phyloP scores from a whole-genome alignment of 2,329 filamentous ascomycete species.

The Magnaporthiopsis poae region DNA sequence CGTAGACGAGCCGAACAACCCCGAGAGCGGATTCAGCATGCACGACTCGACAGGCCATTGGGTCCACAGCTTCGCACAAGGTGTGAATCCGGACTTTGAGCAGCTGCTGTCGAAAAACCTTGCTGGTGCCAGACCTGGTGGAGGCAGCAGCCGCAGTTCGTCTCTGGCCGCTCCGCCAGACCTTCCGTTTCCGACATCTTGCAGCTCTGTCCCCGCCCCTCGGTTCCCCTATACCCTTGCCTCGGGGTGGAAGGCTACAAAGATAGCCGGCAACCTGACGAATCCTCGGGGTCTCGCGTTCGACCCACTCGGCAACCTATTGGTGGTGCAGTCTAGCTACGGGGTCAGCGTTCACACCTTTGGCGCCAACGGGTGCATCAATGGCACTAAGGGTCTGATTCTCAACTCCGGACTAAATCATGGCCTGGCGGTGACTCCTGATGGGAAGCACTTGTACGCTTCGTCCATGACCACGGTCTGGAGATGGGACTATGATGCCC shows the following conservation, averaged over 20 bases:
- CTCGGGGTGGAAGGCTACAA: conserved; percentile 24
- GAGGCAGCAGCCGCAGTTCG: not conserved
- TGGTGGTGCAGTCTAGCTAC: conserved; percentile 22
- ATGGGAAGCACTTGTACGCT: conserved; percentile 25
- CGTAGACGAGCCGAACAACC: conserved; percentile 27
- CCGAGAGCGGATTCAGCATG: conserved; percentile 29
- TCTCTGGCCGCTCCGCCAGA: conserved; percentile 1
- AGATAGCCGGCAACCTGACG: conserved; percentile 22
- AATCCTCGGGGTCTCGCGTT: conserved; percentile 22
- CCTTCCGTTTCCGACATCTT: conserved; percentile 20
- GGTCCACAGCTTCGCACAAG: conserved; percentile 26
- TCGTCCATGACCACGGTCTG: conserved; percentile 32
- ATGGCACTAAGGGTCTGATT: conserved; percentile 20
- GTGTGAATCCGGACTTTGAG: conserved; percentile 24
- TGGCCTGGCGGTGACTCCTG: conserved; percentile 25
- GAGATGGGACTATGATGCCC: conserved; percentile 45
- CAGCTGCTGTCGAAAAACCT: not conserved
- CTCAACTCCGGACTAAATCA: conserved; percentile 23
- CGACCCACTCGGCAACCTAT: conserved; percentile 23
- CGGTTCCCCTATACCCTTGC: conserved; percentile 21
- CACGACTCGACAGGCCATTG: conserved; percentile 34
- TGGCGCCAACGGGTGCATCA: conserved; percentile 25
- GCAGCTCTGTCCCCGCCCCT: conserved; percentile 19
- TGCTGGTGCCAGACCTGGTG: not conserved
- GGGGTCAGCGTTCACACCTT: conserved; percentile 26